These are phyloP conservation scores for Colletotrichum tabaci DNA, from an alignment of 2,329 filamentous ascomycete genomes.

Conservation along the genomic window DNA sequence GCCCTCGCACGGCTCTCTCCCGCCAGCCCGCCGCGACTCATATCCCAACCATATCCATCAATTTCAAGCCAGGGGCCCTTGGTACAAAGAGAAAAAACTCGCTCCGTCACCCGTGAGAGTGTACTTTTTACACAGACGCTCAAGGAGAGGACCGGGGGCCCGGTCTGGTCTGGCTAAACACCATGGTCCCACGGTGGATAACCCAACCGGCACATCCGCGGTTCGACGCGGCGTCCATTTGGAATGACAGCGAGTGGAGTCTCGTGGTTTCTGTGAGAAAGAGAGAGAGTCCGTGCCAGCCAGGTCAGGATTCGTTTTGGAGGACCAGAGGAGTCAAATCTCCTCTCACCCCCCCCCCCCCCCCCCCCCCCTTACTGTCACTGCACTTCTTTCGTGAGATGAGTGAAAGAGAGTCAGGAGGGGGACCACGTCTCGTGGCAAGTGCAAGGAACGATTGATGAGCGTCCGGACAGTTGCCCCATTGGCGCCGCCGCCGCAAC, in stretches of 20 bases:
- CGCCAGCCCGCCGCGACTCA: conserved; percentile 30
- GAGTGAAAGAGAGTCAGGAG: neutral
- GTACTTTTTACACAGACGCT: conserved; percentile 16
- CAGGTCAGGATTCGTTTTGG: conserved; percentile 8
- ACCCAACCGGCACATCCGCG: conserved; percentile 42
- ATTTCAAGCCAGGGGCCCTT: conserved; percentile 6
- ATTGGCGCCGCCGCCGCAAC: conserved; percentile 14
- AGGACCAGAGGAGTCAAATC: neutral
- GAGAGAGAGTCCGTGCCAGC: conserved; percentile 21
- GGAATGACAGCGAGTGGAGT: conserved; percentile 39
- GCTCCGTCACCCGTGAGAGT: conserved; percentile 10
- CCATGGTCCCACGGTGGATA: neutral
- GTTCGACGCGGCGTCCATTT: conserved; percentile 32
- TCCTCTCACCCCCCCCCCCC: neutral
- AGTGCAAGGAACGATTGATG: neutral
- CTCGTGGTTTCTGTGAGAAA: neutral
- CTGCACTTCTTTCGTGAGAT: conserved; percentile 1
- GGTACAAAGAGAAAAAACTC: neutral
- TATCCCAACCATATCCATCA: conserved; percentile 29
- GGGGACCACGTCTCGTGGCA: neutral
- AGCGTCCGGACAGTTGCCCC: conserved; percentile 1
- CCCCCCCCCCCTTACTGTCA: neutral
- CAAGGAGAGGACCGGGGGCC: conserved; percentile 7
- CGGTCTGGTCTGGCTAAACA: neutral
- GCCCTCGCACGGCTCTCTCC: conserved; percentile 29